These are phyloP conservation scores for Lepiota brunneoincarnata DNA, from an alignment of 768 basidiomycete genomes.

Conservation along the genomic window DNA sequence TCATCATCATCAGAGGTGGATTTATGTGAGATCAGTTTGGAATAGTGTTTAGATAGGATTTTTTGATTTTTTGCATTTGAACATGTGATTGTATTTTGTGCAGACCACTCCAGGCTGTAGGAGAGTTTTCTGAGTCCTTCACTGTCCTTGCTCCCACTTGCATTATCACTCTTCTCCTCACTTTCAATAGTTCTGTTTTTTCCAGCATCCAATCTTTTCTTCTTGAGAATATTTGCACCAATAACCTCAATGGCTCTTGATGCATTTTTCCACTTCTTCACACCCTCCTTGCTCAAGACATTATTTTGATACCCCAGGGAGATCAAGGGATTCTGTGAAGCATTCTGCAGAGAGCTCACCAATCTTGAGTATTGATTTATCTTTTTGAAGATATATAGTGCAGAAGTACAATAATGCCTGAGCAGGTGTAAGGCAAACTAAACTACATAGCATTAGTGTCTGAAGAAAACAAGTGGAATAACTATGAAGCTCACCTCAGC, in stretches of 20 bases:
- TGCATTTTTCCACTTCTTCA: slow-evolving; percentile 77
- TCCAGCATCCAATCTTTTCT: slow-evolving; percentile 11
- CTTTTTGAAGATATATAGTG: slow-evolving; percentile 88
- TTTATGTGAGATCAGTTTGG: slow-evolving; percentile 77
- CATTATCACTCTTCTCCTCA: slow-evolving; percentile 15
- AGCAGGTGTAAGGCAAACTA: too few species aligned
- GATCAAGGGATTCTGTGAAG: slow-evolving; percentile 86
- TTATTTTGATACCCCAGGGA: slow-evolving; percentile 97
- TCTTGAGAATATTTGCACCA: slow-evolving; percentile 25
- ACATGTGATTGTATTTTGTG: slow-evolving; percentile 98
- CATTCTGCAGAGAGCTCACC: slow-evolving; percentile 76
- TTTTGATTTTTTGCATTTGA: slow-evolving; percentile 93
- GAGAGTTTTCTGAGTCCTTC: slow-evolving; percentile 16
- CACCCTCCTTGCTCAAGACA: slow-evolving; percentile 63
- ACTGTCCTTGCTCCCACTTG: slow-evolving; percentile 25
- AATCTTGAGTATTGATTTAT: slow-evolving; percentile 90
- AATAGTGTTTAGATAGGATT: slow-evolving; percentile 87
- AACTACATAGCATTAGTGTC: too few species aligned
- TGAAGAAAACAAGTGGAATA: too few species aligned
- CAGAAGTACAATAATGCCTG: slow-evolving; percentile 96
- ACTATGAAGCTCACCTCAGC: too few species aligned
- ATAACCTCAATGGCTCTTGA: slow-evolving; percentile 42
- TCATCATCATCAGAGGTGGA: slow-evolving; percentile 58
- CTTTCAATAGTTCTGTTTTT: slow-evolving; percentile 1
- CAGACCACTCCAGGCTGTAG: slow-evolving; percentile 47